These are phyloP conservation scores for Fusarium foetens DNA, from an alignment of 2,329 filamentous ascomycete genomes.

Conservation along the genomic window DNA sequence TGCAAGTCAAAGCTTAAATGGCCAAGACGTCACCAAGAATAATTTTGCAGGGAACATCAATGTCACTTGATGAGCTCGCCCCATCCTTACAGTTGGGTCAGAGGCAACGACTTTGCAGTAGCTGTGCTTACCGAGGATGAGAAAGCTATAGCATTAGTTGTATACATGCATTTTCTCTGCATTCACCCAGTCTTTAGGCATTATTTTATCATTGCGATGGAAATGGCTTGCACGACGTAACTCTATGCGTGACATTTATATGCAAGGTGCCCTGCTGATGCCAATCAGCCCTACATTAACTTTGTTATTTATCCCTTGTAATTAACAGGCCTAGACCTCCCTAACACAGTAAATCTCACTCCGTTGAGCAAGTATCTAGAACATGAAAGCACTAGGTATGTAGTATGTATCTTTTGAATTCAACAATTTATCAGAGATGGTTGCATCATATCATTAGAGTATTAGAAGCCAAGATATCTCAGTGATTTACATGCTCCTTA, in stretches of 20 bases:
- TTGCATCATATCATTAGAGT: background rate
- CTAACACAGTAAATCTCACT: background rate
- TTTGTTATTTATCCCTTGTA: background rate
- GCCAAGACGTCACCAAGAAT: conserved; percentile 14
- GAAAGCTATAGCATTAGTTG: background rate
- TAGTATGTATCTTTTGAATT: background rate
- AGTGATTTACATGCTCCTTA: background rate
- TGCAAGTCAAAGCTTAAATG: conserved; percentile 26
- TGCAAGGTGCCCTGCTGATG: background rate
- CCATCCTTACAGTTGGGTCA: conserved; percentile 8
- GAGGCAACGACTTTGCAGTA: background rate
- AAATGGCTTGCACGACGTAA: background rate
- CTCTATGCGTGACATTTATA: conserved; percentile 1
- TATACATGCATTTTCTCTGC: background rate
- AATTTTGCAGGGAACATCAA: conserved; percentile 20
- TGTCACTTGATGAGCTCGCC: conserved; percentile 21
- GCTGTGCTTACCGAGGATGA: background rate
- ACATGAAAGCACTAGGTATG: background rate
- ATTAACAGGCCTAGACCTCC: background rate
- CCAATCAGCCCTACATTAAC: background rate
- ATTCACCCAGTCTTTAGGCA: background rate
- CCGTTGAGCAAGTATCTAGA: background rate
- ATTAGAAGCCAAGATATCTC: background rate
- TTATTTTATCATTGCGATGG: background rate
- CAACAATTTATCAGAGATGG: background rate